Evolutionary conservation across 768 basidiomycete genomes (phyloP).

Genomic region (Leccinum variicolor): DNA sequence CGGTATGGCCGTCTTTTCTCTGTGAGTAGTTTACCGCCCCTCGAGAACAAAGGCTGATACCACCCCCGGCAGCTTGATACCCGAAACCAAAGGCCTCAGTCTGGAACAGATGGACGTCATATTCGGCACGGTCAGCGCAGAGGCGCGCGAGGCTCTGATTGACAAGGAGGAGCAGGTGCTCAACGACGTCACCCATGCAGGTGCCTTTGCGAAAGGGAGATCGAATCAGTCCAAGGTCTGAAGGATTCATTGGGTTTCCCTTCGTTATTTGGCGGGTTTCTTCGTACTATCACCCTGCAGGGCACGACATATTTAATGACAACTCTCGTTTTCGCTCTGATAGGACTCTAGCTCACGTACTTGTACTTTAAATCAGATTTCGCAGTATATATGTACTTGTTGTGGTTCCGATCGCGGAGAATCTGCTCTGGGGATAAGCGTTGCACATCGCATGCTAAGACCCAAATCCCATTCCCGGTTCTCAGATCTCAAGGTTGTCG

Average conservation of each 20-base stretch:
- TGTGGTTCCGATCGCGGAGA: too few relatives aligned
- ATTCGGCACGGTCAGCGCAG: conserved; percentile 55
- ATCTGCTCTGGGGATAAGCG: too few relatives aligned
- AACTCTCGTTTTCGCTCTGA: too few relatives aligned
- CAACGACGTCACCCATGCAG: background rate
- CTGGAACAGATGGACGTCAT: conserved; percentile 56
- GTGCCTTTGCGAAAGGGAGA: background rate
- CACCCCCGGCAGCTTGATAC: conserved; percentile 41
- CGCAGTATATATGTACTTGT: too few relatives aligned
- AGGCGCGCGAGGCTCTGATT: conserved; percentile 54
- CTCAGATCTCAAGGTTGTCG: too few relatives aligned
- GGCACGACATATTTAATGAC: too few relatives aligned
- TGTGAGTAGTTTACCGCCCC: conserved; percentile 38
- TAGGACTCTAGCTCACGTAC: too few relatives aligned
- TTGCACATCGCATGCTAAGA: too few relatives aligned
- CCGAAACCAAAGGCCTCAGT: conserved; percentile 58
- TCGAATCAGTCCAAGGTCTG: conserved; percentile 9
- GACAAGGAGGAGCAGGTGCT: conserved; percentile 38
- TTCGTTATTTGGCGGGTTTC: too few relatives aligned
- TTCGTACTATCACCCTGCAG: too few relatives aligned
- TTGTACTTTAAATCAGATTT: too few relatives aligned
- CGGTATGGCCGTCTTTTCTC: conserved; percentile 64
- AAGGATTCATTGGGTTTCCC: background rate
- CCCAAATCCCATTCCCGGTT: too few relatives aligned
- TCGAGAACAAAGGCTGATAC: background rate